Evolutionary conservation across 1,284 basidiomycete genomes (phyloP).

Genomic region (Stygiomarasmius scandens): DNA sequence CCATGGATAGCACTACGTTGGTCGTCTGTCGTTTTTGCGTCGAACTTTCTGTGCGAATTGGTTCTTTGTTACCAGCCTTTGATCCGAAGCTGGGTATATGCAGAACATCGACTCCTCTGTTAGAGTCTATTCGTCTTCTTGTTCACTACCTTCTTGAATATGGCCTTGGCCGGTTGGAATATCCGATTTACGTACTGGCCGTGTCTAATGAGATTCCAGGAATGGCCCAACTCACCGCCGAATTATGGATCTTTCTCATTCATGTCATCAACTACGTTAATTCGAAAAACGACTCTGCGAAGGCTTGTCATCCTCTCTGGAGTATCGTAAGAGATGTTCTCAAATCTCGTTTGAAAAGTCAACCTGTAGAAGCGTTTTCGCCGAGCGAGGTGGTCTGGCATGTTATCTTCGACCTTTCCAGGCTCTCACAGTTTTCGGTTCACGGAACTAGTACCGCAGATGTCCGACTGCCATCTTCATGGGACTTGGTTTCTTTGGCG

Average conservation of each 20-base stretch:
- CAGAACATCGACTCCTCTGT: slow-evolving; percentile 17
- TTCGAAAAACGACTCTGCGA: slow-evolving; percentile 19
- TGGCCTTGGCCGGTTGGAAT: slow-evolving; percentile 46
- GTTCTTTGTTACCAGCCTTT: neutral
- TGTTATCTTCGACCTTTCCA: slow-evolving; percentile 69
- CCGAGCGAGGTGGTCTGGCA: slow-evolving; percentile 78
- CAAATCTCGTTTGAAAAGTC: slow-evolving; percentile 24
- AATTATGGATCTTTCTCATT: slow-evolving; percentile 79
- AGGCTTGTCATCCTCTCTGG: slow-evolving; percentile 45
- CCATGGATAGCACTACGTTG: slow-evolving; percentile 43
- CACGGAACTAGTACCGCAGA: slow-evolving; percentile 59
- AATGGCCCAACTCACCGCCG: slow-evolving; percentile 45
- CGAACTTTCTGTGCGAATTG: slow-evolving; percentile 51
- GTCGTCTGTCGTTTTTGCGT: slow-evolving; percentile 62
- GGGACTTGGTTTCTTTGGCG: slow-evolving; percentile 65
- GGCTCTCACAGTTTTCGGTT: slow-evolving; percentile 79
- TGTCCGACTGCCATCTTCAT: slow-evolving; percentile 59
- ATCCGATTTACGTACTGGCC: neutral
- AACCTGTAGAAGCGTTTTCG: slow-evolving; percentile 33
- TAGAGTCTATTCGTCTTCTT: slow-evolving; percentile 40
- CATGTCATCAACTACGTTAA: slow-evolving; percentile 38
- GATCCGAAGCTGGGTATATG: neutral
- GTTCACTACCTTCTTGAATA: slow-evolving; percentile 55
- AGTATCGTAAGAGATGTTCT: slow-evolving; percentile 40
- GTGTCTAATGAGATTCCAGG: slow-evolving; percentile 33